phyloP scores from a whole-genome alignment of 257 asterid genomes.

The Parsonsia alboflavescens region DNA sequence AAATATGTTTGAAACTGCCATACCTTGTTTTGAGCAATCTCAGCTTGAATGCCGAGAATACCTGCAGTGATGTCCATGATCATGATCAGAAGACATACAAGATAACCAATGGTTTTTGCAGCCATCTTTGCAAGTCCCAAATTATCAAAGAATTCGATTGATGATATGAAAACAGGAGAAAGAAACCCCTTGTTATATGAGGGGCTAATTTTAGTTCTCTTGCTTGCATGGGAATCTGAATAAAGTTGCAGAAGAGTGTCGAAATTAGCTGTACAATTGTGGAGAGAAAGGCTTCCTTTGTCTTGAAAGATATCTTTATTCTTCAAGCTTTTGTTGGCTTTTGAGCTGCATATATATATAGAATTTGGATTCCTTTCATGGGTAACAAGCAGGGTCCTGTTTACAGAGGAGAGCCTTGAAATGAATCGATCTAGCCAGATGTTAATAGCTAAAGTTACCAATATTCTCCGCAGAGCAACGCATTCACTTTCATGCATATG shows the following conservation, averaged over 20 bases:
- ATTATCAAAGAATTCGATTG: neutral
- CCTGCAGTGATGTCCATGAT: constrained; percentile 36
- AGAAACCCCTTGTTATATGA: constrained; percentile 10
- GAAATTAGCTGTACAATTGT: constrained; percentile 38
- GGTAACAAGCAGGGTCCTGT: constrained; percentile 37
- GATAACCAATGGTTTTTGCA: constrained; percentile 18
- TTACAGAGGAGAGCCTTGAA: constrained; percentile 22
- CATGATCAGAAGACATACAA: constrained; percentile 33
- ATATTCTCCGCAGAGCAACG: constrained; percentile 22
- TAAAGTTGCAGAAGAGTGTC: constrained; percentile 38
- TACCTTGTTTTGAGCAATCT: constrained; percentile 44
- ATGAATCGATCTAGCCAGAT: neutral
- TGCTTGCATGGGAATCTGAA: constrained; percentile 40
- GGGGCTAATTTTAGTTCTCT: constrained; percentile 5
- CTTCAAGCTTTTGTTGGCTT: constrained; percentile 21
- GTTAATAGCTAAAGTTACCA: constrained; percentile 27
- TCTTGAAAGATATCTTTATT: constrained; percentile 31
- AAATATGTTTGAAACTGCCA: no score
- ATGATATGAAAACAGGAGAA: neutral
- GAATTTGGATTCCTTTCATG: constrained; percentile 54
- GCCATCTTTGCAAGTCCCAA: constrained; percentile 21
- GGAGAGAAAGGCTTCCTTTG: constrained; percentile 53
- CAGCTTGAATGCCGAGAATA: constrained; percentile 43
- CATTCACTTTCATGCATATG: constrained; percentile 58
- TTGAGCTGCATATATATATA: neutral